Evolutionary conservation across 495 filamentous ascomycete genomes (phyloP), one percentile per base, ranked within the genome.

Genomic region (Aspergillus coremiiformis): DNA sequence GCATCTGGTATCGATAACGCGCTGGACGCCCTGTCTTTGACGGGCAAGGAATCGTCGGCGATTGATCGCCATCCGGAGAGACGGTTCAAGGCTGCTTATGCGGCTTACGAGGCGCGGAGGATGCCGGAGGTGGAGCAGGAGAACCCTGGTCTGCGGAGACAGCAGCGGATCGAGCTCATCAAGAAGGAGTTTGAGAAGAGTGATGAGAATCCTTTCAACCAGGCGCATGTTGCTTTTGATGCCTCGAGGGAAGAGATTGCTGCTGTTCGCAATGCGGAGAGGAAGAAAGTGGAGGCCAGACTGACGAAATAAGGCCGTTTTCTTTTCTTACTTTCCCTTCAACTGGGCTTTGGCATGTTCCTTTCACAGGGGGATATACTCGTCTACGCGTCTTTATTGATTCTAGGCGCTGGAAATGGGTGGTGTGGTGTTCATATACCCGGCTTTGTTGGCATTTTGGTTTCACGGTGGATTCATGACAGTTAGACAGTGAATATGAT

Each of bases 151-250:
- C 66, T 96, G 62, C 74, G 90, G 42, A 75, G 84, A 52, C 78
- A 90, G 59, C 87, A 95, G 81, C 84, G 85, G 67, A 78, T 85
- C 41, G 86, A 93, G 56, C 69, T 82, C 52, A 84, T 93, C 44
- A 64, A 74, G 55, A 91, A 92, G 74, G 94, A 97, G 71, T 98
- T 96, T 65, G 82, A 90, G 66, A 92, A 88, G 72, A 85, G 84
- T 62, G 82, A 84, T 4, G 93, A 97, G 65, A 97, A 97, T 64
- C 93, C 93, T 33, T 91, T 95, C 66, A 95, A 93, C 67, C 89
- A 94, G 69, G 81, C 79, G 12, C 76, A 76, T 52, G 86, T 83
- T 7, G 66, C 69, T 17, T 87, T 88, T 66, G 84, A 98, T 68
- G 82, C 85, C 32, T 80, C 79, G 22, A 85, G 80, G 72, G 87